Evolutionary conservation across 1,284 basidiomycete species (phyloP), one percentile per base, ranked within the genome.

Genomic region (Porodaedalea pini): DNA sequence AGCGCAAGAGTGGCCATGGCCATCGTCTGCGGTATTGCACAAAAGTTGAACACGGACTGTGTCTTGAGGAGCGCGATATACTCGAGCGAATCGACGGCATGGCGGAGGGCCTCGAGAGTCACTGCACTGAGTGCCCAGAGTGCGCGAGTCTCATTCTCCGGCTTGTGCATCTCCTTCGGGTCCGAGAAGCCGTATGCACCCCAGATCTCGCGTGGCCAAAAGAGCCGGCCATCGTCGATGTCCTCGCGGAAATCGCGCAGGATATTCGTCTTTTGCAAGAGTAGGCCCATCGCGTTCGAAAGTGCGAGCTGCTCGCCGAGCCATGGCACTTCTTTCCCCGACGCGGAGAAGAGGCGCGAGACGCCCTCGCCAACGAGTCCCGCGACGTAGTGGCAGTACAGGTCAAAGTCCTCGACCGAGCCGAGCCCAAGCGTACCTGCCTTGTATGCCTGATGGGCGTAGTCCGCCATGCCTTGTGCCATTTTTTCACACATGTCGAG

Each of bases 371-470:
- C 97, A 61, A 99, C 96, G 57, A 99, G 85, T 2, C 96, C 97
- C 2, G 96, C 97, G 62, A 98, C 97, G 71, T 97, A 98, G 73
- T 99, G 96, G 70, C 97, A 99, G 76, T 99, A 99, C 10, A 98
- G 80, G 71, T 98, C 94, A 73, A 96, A 98, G 65, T 98, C 94
- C 45, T 82, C 77, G 61, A 92, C 75, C 8, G 86, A 85, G 57
- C 84, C 79, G 59, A 95, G 78, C 68, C 88, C 89, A 51, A 87
- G 80, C 43, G 80, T 76, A 51, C 82, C 79, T 2, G 85, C 83
- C 11, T 82, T 82, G 1, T 85, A 88, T 4, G 92, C 87, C 64
- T 88, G 84, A 67, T 93, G 89, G 1, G 91, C 86, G 69, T 91
- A 98, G 71, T 96, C 92, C 31, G 96, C 94, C 97, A 99, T 98